Evolutionary conservation across 148 eudicot species (phyloP), one percentile per base, ranked within the genome.

Genomic region (Cornus florida): DNA sequence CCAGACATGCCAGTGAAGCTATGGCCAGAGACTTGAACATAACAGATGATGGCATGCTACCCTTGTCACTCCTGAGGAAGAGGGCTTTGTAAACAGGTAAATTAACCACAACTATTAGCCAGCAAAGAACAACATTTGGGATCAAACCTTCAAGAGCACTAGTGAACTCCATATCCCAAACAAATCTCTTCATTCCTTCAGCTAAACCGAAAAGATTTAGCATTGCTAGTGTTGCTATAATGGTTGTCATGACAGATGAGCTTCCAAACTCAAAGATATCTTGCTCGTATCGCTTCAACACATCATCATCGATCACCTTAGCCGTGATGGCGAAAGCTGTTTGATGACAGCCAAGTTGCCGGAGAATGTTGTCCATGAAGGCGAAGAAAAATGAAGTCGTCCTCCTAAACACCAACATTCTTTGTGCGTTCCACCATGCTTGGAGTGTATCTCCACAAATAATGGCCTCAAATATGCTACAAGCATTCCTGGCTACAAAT

Each of bases 361-460:
- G 64, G 3, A 23, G 0, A 0, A 86, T 24, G 39, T 84, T 70
- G 50, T 84, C 87, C 19, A 86, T n/a, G 66, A 82, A 75, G 60
- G 84, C 89, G 12, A 86, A 86, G 8, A 73, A 9, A 59, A 22
- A 86, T 17, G 89, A 71, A 65, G 89, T 82, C 1, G 67, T 72
- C 56, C 91, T 81, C 31, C 87, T 67, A 43, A 84, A 41, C 32
- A 88, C 7, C 82, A 50, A 60, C 82, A 88, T 88, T 73, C 89
- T 65, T 65, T 88, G 91, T 16, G 39, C 22, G 78, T 88, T 86
- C 89, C 89, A 86, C 91, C 91, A 88, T 38, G 70, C 65, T 48
- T 77, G 75, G 32, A 82, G 17, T 35, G 89, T 82, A 20, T 72
- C 86, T 10, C 87, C 87, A 60, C 76, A 68, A 17, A 13, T 24